A percentile compares a stretch with the other conserved stretches of the same genome.
Evolutionary conservation across 768 basidiomycete species (phyloP).

Genomic region (Boletus rubescentipes): DNA sequence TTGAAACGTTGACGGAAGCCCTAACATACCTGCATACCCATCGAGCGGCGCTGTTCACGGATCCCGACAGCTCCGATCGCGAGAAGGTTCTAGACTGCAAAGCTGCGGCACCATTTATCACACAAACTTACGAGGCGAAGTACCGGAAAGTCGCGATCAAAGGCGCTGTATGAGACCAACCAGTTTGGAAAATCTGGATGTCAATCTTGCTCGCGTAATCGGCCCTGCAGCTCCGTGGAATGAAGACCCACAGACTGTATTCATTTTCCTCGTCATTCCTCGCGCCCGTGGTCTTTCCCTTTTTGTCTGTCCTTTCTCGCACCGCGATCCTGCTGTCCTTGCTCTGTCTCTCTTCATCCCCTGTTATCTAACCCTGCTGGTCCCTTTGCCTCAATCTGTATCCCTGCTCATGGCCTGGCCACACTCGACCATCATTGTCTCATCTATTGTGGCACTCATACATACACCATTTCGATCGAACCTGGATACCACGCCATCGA

Average conservation of each 20-base stretch:
- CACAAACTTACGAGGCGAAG: slow-evolving; percentile 70
- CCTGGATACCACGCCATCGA: too few relatives aligned
- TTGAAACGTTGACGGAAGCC: slow-evolving; percentile 63
- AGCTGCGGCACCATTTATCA: slow-evolving; percentile 52
- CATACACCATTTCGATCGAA: slow-evolving; percentile 1
- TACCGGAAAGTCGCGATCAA: slow-evolving; percentile 87
- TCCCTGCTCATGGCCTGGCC: slow-evolving; percentile 3
- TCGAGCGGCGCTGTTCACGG: slow-evolving; percentile 62
- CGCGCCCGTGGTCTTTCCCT: slow-evolving; percentile 10
- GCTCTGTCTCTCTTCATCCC: slow-evolving; percentile 9
- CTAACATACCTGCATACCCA: slow-evolving; percentile 72
- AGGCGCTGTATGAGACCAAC: slow-evolving; percentile 71
- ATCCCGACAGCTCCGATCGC: slow-evolving; percentile 58
- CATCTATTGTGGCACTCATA: slow-evolving; percentile 2
- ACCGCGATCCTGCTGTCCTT: slow-evolving; percentile 4
- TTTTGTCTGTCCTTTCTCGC: slow-evolving; percentile 15
- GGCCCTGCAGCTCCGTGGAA: slow-evolving; percentile 14
- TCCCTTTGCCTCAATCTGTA: slow-evolving; percentile 1
- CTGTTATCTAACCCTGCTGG: slow-evolving; percentile 9
- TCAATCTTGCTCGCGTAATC: background rate
- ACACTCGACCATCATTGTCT: slow-evolving; percentile 6
- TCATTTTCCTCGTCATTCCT: slow-evolving; percentile 10
- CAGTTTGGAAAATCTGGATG: slow-evolving; percentile 5
- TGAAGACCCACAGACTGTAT: slow-evolving; percentile 12
- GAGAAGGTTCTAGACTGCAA: slow-evolving; percentile 76